Base-by-base conservation (phyloP, 2,329 filamentous ascomycete genomes). In the Ophiocordyceps camponoti-floridani region DNA sequence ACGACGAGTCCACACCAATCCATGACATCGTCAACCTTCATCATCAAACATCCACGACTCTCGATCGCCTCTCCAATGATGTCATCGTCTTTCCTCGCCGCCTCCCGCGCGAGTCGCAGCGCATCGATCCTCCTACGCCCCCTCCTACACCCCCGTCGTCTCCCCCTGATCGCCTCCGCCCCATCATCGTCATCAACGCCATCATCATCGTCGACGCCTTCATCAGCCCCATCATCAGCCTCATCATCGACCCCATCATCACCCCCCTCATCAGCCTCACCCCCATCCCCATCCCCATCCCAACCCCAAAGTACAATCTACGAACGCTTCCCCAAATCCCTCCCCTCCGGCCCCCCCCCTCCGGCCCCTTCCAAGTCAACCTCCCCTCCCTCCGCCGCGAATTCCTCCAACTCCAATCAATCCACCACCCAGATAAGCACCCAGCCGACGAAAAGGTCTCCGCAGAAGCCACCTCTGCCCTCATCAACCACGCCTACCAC, bases 401-500 rank as follows among this genome's bases (percentile, higher is more conserved):
- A 59, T 96, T 94, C 65, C 77, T 96, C 13, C 74, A 77, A 48
- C 73, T 95, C 1, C 91, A 98, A 64, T 75, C 79, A 16, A 70
- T 72, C 40, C 75, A 82, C 11, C 84, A 91, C 61, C 84, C 84
- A 1, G 84, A 91, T 59, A 67, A 81, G 48, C 68, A 72, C 58
- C 67, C 75, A 52, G 50, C 70, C 52, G 38, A 68, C 59, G 56
- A 69, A 60, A 69, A 80, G 64, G 53, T 64, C 53, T 55, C 72
- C 42, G 86, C 87, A 18, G 84, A 93, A 60, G 82, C 78, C 0
- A 68, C 79, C n/a, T 91, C 83, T 10, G 75, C 85, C 8, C 73
- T 76, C 26, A 88, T 96, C 60, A 96, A 96, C 68, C 81, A 87
- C 51, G 91, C 91, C 1, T 96, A 93, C 70, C 81, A 77, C 56